These are phyloP conservation scores for Phytophthora syringae DNA, from an alignment of 352 stramenopile species.

Conservation along the genomic window DNA sequence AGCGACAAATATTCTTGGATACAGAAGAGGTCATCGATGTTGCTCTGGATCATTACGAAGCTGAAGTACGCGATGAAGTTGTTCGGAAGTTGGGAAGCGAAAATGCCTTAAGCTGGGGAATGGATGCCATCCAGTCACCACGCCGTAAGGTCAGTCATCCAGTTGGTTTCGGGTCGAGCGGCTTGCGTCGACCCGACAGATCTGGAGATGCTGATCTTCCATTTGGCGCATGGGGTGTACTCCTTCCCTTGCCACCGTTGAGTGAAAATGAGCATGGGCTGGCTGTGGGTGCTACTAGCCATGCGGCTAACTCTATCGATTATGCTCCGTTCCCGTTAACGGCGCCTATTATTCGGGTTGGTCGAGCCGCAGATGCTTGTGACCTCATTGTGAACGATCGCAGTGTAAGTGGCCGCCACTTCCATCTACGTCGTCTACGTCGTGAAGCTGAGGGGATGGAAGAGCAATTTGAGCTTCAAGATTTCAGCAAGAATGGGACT, in stretches of 20 bases:
- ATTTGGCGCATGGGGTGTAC: constrained; percentile 76
- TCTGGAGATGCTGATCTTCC: constrained; percentile 42
- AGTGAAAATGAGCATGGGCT: constrained; percentile 64
- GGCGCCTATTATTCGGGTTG: constrained; percentile 75
- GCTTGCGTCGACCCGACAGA: constrained; percentile 21
- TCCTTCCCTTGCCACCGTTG: constrained; percentile 74
- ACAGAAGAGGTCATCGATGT: constrained; percentile 74
- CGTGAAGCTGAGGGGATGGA: constrained; percentile 57
- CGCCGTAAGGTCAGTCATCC: constrained; percentile 48
- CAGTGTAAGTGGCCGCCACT: constrained; percentile 87
- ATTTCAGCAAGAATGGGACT: constrained; percentile 91
- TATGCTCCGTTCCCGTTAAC: constrained; percentile 73
- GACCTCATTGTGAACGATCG: constrained; percentile 90
- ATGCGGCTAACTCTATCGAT: constrained; percentile 38
- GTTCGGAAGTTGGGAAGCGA: constrained; percentile 74
- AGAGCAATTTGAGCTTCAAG: constrained; percentile 83
- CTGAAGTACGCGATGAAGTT: constrained; percentile 61
- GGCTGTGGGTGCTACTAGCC: constrained; percentile 6
- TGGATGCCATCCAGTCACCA: constrained; percentile 85
- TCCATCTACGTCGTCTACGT: constrained; percentile 76
- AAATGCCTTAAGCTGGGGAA: constrained; percentile 83
- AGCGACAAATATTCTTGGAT: constrained; percentile 74
- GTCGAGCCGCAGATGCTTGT: constrained; percentile 81
- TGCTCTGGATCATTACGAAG: constrained; percentile 73
- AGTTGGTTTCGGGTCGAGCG: constrained; percentile 14